Conservation (phyloP, 306 rosid species). For the Cajanus cajan region DNA sequence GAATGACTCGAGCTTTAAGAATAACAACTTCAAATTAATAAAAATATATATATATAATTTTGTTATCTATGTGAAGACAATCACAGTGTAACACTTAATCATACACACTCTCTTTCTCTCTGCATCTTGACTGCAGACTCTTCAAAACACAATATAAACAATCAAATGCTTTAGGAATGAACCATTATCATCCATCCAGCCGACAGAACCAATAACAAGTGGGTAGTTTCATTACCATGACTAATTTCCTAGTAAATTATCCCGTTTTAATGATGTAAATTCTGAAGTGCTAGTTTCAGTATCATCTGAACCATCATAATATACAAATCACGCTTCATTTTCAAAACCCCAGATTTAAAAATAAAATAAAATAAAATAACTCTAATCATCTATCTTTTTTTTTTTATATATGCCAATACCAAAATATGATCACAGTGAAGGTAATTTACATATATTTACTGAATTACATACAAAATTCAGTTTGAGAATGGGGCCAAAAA, state of each 20-base stretch:
- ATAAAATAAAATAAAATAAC: no score
- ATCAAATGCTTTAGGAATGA: conserved; percentile 18
- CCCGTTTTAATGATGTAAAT: background rate
- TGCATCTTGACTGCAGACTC: background rate
- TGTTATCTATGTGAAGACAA: background rate
- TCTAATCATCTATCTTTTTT: background rate
- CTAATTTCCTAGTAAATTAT: background rate
- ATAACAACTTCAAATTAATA: background rate
- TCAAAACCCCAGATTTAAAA: background rate
- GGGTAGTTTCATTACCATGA: background rate
- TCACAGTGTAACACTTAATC: background rate
- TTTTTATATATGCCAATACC: background rate
- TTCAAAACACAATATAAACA: conserved; percentile 11
- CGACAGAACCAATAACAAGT: background rate
- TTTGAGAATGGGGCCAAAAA: background rate
- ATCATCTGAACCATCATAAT: conserved; percentile 4
- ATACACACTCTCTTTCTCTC: background rate
- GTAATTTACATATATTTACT: background rate
- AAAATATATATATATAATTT: background rate
- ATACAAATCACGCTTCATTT: background rate
- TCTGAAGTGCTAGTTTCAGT: background rate
- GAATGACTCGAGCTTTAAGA: background rate
- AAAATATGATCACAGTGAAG: conserved; percentile 4
- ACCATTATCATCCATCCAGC: background rate
- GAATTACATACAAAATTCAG: background rate